Conservation (phyloP, 2,329 filamentous ascomycete genomes). For the Trichoderma gracile region DNA sequence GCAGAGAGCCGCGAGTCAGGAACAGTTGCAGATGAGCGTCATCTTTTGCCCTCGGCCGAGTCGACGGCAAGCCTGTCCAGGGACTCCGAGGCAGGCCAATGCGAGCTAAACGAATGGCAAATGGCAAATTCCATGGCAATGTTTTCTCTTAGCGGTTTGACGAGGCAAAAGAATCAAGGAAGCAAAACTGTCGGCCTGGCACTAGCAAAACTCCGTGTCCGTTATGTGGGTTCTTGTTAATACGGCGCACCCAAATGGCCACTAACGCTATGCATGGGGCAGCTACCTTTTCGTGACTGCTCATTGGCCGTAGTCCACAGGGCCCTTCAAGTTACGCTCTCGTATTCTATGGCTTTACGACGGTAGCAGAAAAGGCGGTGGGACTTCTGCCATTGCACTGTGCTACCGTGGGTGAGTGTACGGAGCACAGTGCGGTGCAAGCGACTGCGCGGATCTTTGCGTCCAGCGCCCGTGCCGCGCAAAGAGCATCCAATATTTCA, state of each 20-base stretch:
- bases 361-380: not conserved
- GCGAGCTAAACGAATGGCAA: not conserved
- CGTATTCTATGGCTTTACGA: not conserved
- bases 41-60: not conserved
- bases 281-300: constrained; percentile 1
- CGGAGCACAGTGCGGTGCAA: not conserved
- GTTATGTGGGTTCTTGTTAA: not conserved
- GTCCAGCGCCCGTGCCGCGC: not conserved
- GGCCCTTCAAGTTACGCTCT: not conserved
- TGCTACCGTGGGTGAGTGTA: not conserved
- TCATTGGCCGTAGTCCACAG: not conserved
- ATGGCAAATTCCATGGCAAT: not conserved
- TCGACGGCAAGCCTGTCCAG: not conserved
- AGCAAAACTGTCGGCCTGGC: not conserved
- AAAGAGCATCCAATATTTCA: not conserved
- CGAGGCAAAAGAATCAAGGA: constrained; percentile 4
- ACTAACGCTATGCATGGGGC: not conserved
- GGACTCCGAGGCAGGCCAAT: not conserved
- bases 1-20: constrained; percentile 2
- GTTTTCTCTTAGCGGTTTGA: not conserved
- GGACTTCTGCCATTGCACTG: not conserved
- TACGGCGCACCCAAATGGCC: not conserved
- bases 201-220: not conserved
- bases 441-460: not conserved
- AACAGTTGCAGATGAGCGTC: not conserved